These are phyloP conservation scores for Pleurotus tuber-regium DNA, from an alignment of 768 basidiomycete species.

Conservation along the genomic window DNA sequence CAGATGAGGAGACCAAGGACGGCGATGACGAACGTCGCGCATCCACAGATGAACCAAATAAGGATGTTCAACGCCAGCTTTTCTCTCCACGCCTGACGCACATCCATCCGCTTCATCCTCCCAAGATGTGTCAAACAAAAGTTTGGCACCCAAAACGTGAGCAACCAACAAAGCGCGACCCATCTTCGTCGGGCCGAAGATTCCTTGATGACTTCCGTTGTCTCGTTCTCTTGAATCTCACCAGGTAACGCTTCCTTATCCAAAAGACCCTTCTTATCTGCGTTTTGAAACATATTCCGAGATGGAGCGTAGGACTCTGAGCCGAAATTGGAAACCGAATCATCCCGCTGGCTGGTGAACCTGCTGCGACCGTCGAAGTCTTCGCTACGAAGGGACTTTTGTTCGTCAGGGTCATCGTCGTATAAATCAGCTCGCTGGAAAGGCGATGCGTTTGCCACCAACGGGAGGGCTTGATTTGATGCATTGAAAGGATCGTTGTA, in stretches of 20 bases:
- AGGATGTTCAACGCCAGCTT: constrained; percentile 93
- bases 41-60: constrained; percentile 93
- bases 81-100: constrained; percentile 96
- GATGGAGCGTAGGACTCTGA: constrained; percentile 94
- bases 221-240: constrained; percentile 86
- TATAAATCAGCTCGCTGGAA: constrained; percentile 77
- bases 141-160: constrained; percentile 92
- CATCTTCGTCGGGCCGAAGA: constrained; percentile 78
- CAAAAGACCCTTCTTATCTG: constrained; percentile 66
- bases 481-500: constrained; percentile 53
- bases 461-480: constrained; percentile 76
- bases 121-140: constrained; percentile 68
- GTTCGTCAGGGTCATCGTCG: constrained; percentile 78
- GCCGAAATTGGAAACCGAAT: constrained; percentile 78
- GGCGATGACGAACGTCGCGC: constrained; percentile 90
- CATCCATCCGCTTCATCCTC: constrained; percentile 91
- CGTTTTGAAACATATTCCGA: constrained; percentile 91
- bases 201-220: constrained; percentile 84
- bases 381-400: constrained; percentile 68
- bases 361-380: constrained; percentile 81
- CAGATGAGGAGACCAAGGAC: constrained; percentile 87
- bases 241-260: constrained; percentile 86
- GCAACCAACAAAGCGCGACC: constrained; percentile 82
- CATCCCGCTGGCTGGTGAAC: constrained; percentile 75
- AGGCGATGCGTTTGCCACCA: constrained; percentile 80